Conservation (phyloP, 2,329 filamentous ascomycete species). For the Fusarium subglutinans region DNA sequence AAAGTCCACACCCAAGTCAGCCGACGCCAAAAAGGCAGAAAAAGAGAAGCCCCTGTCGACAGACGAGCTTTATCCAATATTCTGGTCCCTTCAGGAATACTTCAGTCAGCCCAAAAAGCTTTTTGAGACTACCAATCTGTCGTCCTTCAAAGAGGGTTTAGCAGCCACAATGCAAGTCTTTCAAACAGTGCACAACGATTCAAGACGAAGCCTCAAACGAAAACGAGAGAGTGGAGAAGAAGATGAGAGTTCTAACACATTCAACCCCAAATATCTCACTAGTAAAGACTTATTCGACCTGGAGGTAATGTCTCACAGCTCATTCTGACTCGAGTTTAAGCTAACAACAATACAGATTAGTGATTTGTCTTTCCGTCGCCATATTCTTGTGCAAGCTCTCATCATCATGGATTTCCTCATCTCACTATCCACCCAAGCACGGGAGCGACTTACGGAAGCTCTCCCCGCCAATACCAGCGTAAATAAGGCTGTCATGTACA, state of each 20-base stretch:
- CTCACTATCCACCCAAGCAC: slow-evolving; percentile 84
- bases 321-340: background rate
- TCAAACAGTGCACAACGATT: slow-evolving; percentile 67
- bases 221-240: slow-evolving; percentile 68
- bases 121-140: slow-evolving; percentile 77
- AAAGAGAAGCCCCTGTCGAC: slow-evolving; percentile 64
- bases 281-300: slow-evolving; percentile 95
- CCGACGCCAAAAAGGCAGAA: slow-evolving; percentile 57
- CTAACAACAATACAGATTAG: slow-evolving; percentile 68
- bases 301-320: slow-evolving; percentile 66
- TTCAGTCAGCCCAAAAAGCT: slow-evolving; percentile 91
- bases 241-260: slow-evolving; percentile 61
- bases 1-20: slow-evolving; percentile 51
- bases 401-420: slow-evolving; percentile 95
- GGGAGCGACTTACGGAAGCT: slow-evolving; percentile 66
- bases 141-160: slow-evolving; percentile 82
- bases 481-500: slow-evolving; percentile 90
- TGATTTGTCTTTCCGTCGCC: slow-evolving; percentile 91
- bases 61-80: slow-evolving; percentile 84
- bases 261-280: slow-evolving; percentile 99
- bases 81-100: slow-evolving; percentile 91
- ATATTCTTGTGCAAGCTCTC: slow-evolving; percentile 93
- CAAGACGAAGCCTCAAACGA: slow-evolving; percentile 73
- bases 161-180: slow-evolving; percentile 71
- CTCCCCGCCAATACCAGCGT: slow-evolving; percentile 69